Percentiles rank a stretch among this genome's conserved stretches.
Conservation (phyloP, 805 yeast species). For the Yamadazyma scolyti region DNA sequence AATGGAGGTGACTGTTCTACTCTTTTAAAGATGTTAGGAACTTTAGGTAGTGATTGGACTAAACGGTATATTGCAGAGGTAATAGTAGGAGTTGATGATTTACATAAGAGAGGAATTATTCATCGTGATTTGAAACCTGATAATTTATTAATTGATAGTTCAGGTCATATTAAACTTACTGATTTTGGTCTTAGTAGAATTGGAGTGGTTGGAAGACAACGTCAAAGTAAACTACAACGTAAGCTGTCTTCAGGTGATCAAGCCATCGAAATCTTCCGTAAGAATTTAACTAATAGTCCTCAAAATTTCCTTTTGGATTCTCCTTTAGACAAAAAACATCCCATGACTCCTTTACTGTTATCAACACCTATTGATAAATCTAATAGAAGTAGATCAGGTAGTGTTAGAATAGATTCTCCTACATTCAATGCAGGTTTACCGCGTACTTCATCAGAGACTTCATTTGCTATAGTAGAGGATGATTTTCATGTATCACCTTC, state of each 20-base stretch:
- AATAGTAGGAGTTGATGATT: conserved; percentile 82
- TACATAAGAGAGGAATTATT: conserved; percentile 84
- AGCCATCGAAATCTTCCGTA: conserved; percentile 38
- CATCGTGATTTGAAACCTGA: conserved; percentile 97
- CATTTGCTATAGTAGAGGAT: conserved; percentile 54
- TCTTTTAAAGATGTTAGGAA: conserved; percentile 74
- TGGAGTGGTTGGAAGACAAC: conserved; percentile 82
- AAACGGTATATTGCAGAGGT: conserved; percentile 85
- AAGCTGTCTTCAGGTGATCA: conserved; percentile 42
- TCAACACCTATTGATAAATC: conserved; percentile 35
- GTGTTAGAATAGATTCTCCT: conserved; percentile 48
- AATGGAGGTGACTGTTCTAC: conserved; percentile 97
- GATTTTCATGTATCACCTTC: conserved; percentile 34
- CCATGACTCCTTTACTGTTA: conserved; percentile 43
- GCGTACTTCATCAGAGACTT: conserved; percentile 52
- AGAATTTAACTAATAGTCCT: conserved; percentile 5
- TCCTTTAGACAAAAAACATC: conserved; percentile 16
- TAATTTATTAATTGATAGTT: conserved; percentile 76
- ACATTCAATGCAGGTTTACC: conserved; percentile 43
- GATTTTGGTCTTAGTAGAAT: conserved; percentile 93
- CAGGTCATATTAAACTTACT: conserved; percentile 88
- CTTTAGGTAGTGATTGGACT: conserved; percentile 83
- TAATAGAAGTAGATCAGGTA: conserved; percentile 14
- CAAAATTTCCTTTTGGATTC: conserved; percentile 16
- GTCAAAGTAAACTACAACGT: conserved; percentile 47